Evolutionary conservation across 1,139 yeast genomes (phyloP).

Genomic region (Yamadazyma trypodendri): DNA sequence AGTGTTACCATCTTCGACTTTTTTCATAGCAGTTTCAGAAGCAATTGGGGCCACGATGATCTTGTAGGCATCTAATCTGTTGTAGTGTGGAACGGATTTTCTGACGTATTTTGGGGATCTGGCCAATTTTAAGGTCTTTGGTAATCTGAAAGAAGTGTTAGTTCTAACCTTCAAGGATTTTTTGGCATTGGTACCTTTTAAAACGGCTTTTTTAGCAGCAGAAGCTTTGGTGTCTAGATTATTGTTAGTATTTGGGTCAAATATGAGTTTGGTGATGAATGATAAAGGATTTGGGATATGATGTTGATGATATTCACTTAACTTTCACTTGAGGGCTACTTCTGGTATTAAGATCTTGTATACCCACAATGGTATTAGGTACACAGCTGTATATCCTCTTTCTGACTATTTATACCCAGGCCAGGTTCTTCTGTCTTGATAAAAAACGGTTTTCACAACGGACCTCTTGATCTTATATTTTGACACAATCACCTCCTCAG

Average conservation of each 20-base stretch:
- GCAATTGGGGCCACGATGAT: slow-evolving; percentile 93
- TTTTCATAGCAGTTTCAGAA: slow-evolving; percentile 98
- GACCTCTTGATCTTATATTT: too few species aligned
- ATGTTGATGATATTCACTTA: too few species aligned
- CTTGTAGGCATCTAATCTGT: slow-evolving; percentile 96
- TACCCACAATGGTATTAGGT: too few species aligned
- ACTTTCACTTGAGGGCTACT: too few species aligned
- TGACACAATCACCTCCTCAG: too few species aligned
- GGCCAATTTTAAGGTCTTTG: slow-evolving; percentile 93
- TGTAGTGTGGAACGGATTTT: slow-evolving; percentile 96
- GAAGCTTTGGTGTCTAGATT: slow-evolving; percentile 66
- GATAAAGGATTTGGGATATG: not conserved
- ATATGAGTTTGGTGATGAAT: slow-evolving; percentile 1
- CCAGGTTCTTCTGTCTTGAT: too few species aligned
- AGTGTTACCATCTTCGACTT: slow-evolving; percentile 99
- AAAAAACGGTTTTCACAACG: too few species aligned
- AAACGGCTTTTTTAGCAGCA: slow-evolving; percentile 98
- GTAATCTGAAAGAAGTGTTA: slow-evolving; percentile 92
- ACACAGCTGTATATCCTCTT: too few species aligned
- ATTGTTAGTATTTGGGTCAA: slow-evolving; percentile 19
- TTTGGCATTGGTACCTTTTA: slow-evolving; percentile 93
- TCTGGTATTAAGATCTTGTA: too few species aligned
- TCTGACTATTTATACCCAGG: too few species aligned
- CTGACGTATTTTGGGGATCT: slow-evolving; percentile 94
- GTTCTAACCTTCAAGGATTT: slow-evolving; percentile 94